Evolutionary conservation across 2,329 filamentous ascomycete genomes (phyloP).

Genomic region (Penicillium italicum): DNA sequence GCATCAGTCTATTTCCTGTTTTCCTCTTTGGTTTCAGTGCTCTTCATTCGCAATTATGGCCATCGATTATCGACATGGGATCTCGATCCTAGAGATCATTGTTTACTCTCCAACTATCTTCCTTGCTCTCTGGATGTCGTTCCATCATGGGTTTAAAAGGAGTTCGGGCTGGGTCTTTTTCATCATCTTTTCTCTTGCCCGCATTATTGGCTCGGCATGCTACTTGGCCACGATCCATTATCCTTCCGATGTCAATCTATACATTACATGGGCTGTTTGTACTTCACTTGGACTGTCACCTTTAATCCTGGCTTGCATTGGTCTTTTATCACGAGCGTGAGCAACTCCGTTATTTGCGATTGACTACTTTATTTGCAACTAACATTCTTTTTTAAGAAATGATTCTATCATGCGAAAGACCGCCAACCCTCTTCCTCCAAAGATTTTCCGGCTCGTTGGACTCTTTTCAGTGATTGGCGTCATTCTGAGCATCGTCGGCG

Average conservation of each 20-base stretch:
- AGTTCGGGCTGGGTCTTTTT: conserved; percentile 38
- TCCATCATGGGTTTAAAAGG: conserved; percentile 27
- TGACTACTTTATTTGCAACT: background rate
- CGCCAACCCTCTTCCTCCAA: background rate
- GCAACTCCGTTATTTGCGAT: conserved; percentile 10
- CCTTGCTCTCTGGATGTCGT: conserved; percentile 19
- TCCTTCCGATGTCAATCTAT: conserved; percentile 21
- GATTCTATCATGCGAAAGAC: conserved; percentile 8
- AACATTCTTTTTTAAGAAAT: background rate
- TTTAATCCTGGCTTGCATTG: conserved; percentile 14
- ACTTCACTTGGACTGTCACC: conserved; percentile 21
- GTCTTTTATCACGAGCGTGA: conserved; percentile 18
- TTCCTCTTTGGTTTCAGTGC: background rate
- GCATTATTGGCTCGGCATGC: conserved; percentile 30
- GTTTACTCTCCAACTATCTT: conserved; percentile 22
- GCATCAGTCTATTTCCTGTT: background rate
- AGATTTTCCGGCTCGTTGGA: background rate
- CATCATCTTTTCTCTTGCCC: conserved; percentile 31
- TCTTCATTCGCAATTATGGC: conserved; percentile 7
- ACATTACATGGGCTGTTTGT: conserved; percentile 28
- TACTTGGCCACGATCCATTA: conserved; percentile 25
- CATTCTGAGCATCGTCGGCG: conserved; percentile 1
- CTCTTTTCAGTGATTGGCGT: background rate
- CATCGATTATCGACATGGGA: conserved; percentile 19
- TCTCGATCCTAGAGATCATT: conserved; percentile 24